These are phyloP conservation scores for Thalassiosira exigua DNA, from an alignment of 352 stramenopile genomes.

Conservation along the genomic window DNA sequence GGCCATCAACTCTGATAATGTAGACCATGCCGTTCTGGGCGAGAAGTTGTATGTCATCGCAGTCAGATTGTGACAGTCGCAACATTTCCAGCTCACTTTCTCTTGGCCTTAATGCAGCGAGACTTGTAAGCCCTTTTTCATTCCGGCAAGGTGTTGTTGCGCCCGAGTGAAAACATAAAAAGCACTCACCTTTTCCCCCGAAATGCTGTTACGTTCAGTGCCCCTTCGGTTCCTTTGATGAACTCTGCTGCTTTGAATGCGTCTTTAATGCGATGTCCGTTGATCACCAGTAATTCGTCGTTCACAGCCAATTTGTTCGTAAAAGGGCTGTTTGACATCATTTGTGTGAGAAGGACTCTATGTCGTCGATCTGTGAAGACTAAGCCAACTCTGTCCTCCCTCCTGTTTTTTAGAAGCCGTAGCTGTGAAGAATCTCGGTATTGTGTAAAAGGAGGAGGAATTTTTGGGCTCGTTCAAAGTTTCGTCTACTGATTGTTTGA, in stretches of 20 bases:
- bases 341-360: conserved; percentile 6
- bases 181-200: background rate
- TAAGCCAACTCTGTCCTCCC: conserved; percentile 14
- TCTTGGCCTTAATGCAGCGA: no score
- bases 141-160: no score
- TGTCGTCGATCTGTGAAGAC: conserved; percentile 4
- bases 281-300: conserved; percentile 9
- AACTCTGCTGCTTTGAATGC: background rate
- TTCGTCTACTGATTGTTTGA: background rate
- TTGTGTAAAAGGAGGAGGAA: no score
- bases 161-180: no score
- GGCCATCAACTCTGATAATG: background rate
- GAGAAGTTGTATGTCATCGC: conserved; percentile 2
- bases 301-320: background rate
- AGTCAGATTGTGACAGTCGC: conserved; percentile 1
- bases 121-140: no score
- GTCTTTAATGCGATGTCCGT: conserved; percentile 14
- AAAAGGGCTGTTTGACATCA: conserved; percentile 2
- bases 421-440: conserved; percentile 1
- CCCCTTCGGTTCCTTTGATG: background rate
- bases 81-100: conserved; percentile 12
- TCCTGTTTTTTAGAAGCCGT: conserved; percentile 3
- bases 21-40: conserved; percentile 1
- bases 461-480: background rate
- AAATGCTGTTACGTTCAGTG: background rate